Base-by-base conservation (phyloP, 805 yeast species). In the Suhomyces sp. region DNA sequence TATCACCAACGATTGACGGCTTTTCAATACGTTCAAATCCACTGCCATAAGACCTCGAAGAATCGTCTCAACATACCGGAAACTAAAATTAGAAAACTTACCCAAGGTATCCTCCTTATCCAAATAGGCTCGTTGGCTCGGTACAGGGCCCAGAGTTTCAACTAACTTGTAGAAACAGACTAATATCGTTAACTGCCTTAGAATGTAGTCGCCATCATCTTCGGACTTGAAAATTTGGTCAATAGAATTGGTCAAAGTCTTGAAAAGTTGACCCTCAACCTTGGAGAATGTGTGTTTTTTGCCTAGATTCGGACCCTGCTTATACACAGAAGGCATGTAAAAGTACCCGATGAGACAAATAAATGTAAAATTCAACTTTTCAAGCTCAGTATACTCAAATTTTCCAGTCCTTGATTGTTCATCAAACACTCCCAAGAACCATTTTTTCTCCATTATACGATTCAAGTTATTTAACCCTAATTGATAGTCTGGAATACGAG, bases 391-490 rank as follows among this genome's bases (percentile, higher is more conserved):
- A 44, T 13, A 6, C 48, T 46, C 48, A 9, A 42, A 49, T 23
- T 41, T 13, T 13, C 42, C 44, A 48, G 60, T 55, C 51, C 69
- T 71, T 40, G 65, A 52, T 24, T 66, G 58, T 6, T 64, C 62
- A 9, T 66, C 50, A 48, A 61, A 38, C 42, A 19, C 24, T 38
- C 42, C 17, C 24, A 38, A 52, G 63, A 69, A 70, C 72, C 72
- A 55, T 65, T 74, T 57, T 63, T 69, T 63, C 58, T 76, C 49
- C 65, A 74, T 42, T 63, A 70, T 44, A 60, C 69, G 68, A 3
- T 74, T 60, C 55, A 84, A 69, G 60, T 82, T 84, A 29, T 66
- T 64, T 13, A 76, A 61, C 0, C 86, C 87, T 19, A 81, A 68
- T 17, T 68, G 66, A 48, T 74, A 73, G 22, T 82, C 62, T 0